Evolutionary conservation across 495 filamentous ascomycete species (phyloP).

Genomic region (Aspergillus sclerotiicarbonarius): DNA sequence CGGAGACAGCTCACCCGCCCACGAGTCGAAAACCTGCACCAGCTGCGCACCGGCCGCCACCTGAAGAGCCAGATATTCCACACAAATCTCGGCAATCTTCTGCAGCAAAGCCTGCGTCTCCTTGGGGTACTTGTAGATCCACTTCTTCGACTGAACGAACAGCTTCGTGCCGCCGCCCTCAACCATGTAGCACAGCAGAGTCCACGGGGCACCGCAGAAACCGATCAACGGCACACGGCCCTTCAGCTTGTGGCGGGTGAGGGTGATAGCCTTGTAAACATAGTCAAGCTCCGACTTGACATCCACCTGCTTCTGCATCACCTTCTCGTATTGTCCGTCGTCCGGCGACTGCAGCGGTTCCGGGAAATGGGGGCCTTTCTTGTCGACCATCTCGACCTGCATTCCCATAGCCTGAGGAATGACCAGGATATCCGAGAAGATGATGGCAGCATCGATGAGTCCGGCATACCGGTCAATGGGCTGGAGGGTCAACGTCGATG

Average conservation of each 20-base stretch:
- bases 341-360: constrained; percentile 72
- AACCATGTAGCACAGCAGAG: constrained; percentile 96
- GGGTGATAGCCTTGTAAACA: constrained; percentile 90
- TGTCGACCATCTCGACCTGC: constrained; percentile 93
- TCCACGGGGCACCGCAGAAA: constrained; percentile 98
- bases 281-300: constrained; percentile 83
- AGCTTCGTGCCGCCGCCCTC: constrained; percentile 94
- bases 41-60: constrained; percentile 89
- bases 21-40: constrained; percentile 98
- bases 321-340: constrained; percentile 74
- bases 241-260: constrained; percentile 82
- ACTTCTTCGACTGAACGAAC: constrained; percentile 87
- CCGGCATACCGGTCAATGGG: constrained; percentile 88
- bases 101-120: constrained; percentile 77
- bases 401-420: constrained; percentile 98
- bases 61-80: constrained; percentile 90
- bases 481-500: constrained; percentile 87
- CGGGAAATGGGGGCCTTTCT: constrained; percentile 93
- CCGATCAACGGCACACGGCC: constrained; percentile 90
- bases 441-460: constrained; percentile 94
- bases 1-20: constrained; percentile 91
- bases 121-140: constrained; percentile 86
- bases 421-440: constrained; percentile 97
- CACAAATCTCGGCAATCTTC: constrained; percentile 88
- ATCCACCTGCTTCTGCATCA: constrained; percentile 76